Evolutionary conservation across 345 rosid genomes (phyloP).

Genomic region (Combretum micranthum): DNA sequence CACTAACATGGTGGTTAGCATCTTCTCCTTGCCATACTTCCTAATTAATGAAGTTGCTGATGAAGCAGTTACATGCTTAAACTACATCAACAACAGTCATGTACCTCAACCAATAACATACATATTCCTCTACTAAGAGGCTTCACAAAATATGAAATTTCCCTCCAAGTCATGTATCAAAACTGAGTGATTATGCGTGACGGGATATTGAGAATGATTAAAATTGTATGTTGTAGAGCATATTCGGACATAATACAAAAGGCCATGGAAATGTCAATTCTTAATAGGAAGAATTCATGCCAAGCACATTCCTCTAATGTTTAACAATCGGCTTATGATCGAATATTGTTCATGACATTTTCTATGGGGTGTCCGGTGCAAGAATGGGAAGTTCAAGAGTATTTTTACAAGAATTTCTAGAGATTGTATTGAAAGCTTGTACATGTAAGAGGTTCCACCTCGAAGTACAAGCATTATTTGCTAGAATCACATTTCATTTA

Average conservation of each 20-base stretch:
- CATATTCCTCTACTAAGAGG: constrained; percentile 26
- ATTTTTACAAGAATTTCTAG: constrained; percentile 29
- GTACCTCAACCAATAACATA: background rate
- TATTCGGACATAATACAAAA: constrained; percentile 29
- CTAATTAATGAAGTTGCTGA: constrained; percentile 34
- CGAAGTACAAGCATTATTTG: constrained; percentile 41
- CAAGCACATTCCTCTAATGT: constrained; percentile 7
- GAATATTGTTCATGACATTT: constrained; percentile 62
- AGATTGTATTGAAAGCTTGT: constrained; percentile 39
- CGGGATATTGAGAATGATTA: constrained; percentile 20
- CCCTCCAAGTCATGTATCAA: constrained; percentile 19
- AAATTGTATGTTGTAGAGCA: constrained; percentile 30
- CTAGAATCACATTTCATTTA: constrained; percentile 33
- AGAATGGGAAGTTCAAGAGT: constrained; percentile 44
- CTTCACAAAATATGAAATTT: constrained; percentile 21
- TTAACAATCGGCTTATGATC: constrained; percentile 16
- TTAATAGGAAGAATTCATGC: background rate
- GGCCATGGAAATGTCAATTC: constrained; percentile 9
- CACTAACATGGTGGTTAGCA: constrained; percentile 15
- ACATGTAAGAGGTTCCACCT: constrained; percentile 43
- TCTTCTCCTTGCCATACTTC: constrained; percentile 23
- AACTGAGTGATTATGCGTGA: constrained; percentile 12
- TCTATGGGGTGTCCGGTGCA: constrained; percentile 51
- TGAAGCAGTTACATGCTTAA: constrained; percentile 20
- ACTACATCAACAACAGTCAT: background rate